phyloP scores from a whole-genome alignment of 805 yeast genomes.

The Myxozyma melibiosi region DNA sequence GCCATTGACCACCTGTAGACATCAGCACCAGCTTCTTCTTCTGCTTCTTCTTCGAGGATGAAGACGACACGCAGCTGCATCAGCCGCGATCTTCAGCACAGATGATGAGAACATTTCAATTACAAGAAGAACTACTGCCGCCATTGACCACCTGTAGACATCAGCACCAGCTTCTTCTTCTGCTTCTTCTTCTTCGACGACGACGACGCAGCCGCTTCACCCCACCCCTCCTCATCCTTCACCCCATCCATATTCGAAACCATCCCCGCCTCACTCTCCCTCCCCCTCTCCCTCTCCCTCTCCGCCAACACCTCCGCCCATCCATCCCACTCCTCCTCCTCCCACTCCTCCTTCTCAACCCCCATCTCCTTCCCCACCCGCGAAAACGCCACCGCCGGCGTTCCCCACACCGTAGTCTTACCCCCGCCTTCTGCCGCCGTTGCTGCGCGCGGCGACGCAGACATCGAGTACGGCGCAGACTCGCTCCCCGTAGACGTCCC shows the following conservation, averaged over 20 bases:
- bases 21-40: background rate
- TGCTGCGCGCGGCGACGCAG: slow-evolving; percentile 35
- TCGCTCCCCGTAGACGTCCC: slow-evolving; percentile 19
- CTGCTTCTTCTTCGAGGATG: background rate
- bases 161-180: slow-evolving; percentile 31
- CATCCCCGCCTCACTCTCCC: slow-evolving; percentile 4
- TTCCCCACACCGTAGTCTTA: slow-evolving; percentile 77
- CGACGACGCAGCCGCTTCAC: background rate
- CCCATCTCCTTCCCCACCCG: slow-evolving; percentile 40
- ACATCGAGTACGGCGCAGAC: slow-evolving; percentile 12
- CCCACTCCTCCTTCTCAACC: slow-evolving; percentile 45
- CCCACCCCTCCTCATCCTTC: background rate
- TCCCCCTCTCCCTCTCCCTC: background rate
- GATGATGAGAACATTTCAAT: background rate
- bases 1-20: background rate
- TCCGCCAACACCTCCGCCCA: slow-evolving; percentile 9
- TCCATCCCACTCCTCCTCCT: slow-evolving; percentile 49
- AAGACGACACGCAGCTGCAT: background rate
- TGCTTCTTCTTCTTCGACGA: slow-evolving; percentile 51
- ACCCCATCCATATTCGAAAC: slow-evolving; percentile 1
- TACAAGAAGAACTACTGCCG: background rate
- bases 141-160: slow-evolving; percentile 29
- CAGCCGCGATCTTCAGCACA: background rate
- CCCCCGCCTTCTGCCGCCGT: too few species aligned
- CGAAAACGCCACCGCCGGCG: slow-evolving; percentile 46